Evolutionary conservation across 805 yeast genomes (phyloP).

Genomic region (Ogataea kodamae): DNA sequence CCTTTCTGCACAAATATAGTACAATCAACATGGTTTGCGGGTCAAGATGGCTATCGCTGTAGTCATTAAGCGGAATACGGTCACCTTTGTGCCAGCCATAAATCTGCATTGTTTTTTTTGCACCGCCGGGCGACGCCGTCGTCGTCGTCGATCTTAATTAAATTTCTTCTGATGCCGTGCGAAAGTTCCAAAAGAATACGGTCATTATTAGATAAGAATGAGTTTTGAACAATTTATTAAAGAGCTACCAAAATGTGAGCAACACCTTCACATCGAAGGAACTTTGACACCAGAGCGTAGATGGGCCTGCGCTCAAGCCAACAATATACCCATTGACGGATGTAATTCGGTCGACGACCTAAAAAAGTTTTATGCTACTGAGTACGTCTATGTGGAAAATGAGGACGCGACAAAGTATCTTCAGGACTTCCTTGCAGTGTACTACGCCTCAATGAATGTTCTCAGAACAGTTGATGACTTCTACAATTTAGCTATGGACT

Average conservation of each 20-base stretch:
- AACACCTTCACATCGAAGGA: constrained; percentile 45
- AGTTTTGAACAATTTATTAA: constrained; percentile 24
- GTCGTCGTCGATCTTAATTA: too few species aligned
- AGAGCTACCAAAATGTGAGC: constrained; percentile 47
- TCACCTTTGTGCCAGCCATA: too few species aligned
- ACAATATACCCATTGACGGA: constrained; percentile 26
- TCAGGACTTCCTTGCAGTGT: constrained; percentile 44
- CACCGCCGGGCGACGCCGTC: too few species aligned
- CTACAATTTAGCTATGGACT: constrained; percentile 43
- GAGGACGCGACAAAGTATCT: constrained; percentile 39
- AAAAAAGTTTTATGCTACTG: constrained; percentile 34
- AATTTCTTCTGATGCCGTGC: too few species aligned
- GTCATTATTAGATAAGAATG: constrained; percentile 4
- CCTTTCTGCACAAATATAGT: too few species aligned
- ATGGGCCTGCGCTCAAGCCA: constrained; percentile 35
- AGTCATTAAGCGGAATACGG: too few species aligned
- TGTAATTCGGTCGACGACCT: constrained; percentile 34
- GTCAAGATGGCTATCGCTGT: too few species aligned
- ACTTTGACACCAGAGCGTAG: constrained; percentile 39
- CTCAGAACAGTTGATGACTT: constrained; percentile 40
- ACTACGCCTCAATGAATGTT: constrained; percentile 46
- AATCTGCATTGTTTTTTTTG: too few species aligned
- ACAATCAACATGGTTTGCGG: too few species aligned
- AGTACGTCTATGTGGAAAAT: constrained; percentile 29
- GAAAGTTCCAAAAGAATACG: too few species aligned